Evolutionary conservation across 176 grass and related monocot species (phyloP), one percentile per base, ranked within the genome.

Genomic region (Hsuehochloa calcarea): DNA sequence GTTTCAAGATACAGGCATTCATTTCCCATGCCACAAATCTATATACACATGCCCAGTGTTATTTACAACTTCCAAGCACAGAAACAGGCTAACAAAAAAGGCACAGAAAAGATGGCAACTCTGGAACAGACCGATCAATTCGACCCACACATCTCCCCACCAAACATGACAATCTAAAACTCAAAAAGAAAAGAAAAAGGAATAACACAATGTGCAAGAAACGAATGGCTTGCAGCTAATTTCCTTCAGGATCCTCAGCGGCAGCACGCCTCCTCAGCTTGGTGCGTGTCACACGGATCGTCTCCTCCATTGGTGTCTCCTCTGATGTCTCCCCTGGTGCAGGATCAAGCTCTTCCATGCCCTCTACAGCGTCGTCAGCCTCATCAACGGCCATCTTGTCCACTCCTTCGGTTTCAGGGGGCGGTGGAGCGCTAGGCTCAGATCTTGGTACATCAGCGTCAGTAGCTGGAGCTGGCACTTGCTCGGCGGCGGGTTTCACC

Each of bases 291-390:
- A 96, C 66, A 5, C 91, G 91, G 72, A 99, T 92, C 13, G 96
- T 92, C 84, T 96, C 96, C 70, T 98, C 93, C 72, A 95, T 91
- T 1, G 72, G 85, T 3, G 83, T 98, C 88, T 92, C 96, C 83
- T 97, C 80, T n/a, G 44, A 19, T 20, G 43, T 17, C 44, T 83
- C 80, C 19, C 59, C 59, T 68, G 38, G 20, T 0, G 63, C 38
- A 70, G 71, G 83, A 41, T 85, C 77, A 23, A 60, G 58, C 68
- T 91, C 93, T 68, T 90, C 88, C 0, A 46, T 5, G 4, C 78
- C 83, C 68, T 90, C 83, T 58, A 35, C 66, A 19, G 13, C 31
- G 1, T 87, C 80, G 2, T 38, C 40, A 3, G 15, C 68, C 63
- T 89, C 93, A 27, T 85, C 90, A 41, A 86, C 75, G 35, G 52